A percentile compares a stretch with the other conserved stretches of the same genome.
phyloP scores from a whole-genome alignment of 192 early-diverging fungal genomes.

The Coemansia nantahalensis region DNA sequence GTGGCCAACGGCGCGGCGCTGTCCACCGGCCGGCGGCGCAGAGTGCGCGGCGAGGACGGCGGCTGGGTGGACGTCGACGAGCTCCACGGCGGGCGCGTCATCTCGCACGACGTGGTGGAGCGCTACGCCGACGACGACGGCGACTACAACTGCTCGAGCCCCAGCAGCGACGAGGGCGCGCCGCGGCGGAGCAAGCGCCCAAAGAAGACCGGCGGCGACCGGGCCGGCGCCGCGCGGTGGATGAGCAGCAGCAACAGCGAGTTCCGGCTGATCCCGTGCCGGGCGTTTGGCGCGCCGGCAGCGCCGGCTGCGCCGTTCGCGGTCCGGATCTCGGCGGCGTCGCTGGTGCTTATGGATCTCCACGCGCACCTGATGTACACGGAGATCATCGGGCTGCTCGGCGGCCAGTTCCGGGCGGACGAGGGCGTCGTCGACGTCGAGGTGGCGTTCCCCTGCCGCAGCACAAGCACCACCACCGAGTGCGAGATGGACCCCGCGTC shows the following conservation, averaged over 20 bases:
- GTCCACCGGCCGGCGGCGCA: constrained; percentile 5
- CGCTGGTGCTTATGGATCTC: constrained; percentile 86
- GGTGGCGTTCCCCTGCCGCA: constrained; percentile 76
- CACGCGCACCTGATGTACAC: constrained; percentile 88
- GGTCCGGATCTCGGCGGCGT: constrained; percentile 22
- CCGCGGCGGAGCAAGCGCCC: constrained; percentile 2
- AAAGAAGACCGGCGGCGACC: neutral
- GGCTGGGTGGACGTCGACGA: constrained; percentile 20
- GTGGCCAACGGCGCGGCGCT: neutral
- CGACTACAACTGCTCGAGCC: constrained; percentile 24
- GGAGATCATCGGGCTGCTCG: constrained; percentile 91
- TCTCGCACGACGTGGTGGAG: constrained; percentile 31
- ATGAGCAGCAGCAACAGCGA: constrained; percentile 19
- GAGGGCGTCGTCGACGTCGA: constrained; percentile 57
- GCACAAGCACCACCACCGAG: constrained; percentile 78
- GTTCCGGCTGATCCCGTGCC: constrained; percentile 42
- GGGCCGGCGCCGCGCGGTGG: neutral
- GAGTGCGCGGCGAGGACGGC: constrained; percentile 12
- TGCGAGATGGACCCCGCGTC: constrained; percentile 94
- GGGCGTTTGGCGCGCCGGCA: constrained; percentile 1
- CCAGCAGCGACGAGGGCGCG: constrained; percentile 5
- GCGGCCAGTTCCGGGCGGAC: constrained; percentile 65
- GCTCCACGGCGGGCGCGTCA: constrained; percentile 30
- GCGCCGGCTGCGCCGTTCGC: constrained; percentile 13
- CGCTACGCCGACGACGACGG: constrained; percentile 36